A percentile compares a stretch with the other conserved stretches of the same genome.
phyloP scores from a whole-genome alignment of 257 asterid genomes.

The Striga asiatica region DNA sequence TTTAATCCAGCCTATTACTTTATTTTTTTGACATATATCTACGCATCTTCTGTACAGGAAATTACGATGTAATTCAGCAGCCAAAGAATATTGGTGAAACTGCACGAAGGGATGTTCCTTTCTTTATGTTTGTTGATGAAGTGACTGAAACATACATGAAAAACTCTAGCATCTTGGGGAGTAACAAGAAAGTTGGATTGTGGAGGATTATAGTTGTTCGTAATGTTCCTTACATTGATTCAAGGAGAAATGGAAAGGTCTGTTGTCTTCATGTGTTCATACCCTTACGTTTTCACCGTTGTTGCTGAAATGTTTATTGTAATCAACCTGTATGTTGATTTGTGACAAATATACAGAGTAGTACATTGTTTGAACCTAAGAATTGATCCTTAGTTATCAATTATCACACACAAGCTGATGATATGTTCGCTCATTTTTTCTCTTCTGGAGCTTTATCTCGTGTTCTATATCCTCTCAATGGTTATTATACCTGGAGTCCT shows the following conservation, averaged over 20 bases:
- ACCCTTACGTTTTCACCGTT: neutral
- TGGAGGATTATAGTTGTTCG: constrained; percentile 88
- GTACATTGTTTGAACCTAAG: neutral
- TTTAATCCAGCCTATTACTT: neutral
- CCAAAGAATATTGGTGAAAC: constrained; percentile 57
- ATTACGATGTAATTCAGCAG: constrained; percentile 79
- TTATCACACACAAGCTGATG: constrained; percentile 1
- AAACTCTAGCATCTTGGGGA: constrained; percentile 48
- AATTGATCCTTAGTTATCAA: neutral
- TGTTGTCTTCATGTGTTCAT: constrained; percentile 15
- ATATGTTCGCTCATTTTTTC: constrained; percentile 2
- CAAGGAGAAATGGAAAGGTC: constrained; percentile 96
- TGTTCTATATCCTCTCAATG: neutral
- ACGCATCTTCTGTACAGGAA: constrained; percentile 40
- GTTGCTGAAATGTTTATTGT: neutral
- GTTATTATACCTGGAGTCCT: constrained; percentile 1
- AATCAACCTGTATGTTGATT: constrained; percentile 1
- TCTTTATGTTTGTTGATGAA: constrained; percentile 91
- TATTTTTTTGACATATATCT: neutral
- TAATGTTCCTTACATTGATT: constrained; percentile 75
- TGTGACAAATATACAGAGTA: constrained; percentile 4
- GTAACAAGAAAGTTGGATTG: constrained; percentile 54
- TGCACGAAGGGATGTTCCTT: constrained; percentile 48
- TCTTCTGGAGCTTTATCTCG: constrained; percentile 8
- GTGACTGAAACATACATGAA: constrained; percentile 72